These are phyloP conservation scores for Kluyveromyces sp. DNA, from an alignment of 1,139 yeast species.

Conservation along the genomic window DNA sequence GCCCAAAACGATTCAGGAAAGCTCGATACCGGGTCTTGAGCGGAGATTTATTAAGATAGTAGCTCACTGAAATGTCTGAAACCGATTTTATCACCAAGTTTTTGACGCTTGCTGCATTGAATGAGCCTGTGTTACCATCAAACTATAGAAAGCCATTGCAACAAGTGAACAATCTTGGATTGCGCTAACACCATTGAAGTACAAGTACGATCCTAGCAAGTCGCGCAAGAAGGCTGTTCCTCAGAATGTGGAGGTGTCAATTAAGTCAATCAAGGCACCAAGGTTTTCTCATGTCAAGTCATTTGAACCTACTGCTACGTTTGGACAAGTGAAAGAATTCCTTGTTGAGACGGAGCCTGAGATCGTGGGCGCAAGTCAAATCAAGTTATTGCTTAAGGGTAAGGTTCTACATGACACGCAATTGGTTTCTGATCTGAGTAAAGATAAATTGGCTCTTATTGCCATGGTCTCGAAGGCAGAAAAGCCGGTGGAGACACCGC, in stretches of 20 bases:
- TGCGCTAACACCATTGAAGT: constrained; percentile 31
- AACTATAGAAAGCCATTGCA: constrained; percentile 25
- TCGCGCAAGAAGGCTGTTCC: constrained; percentile 8
- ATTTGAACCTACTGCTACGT: constrained; percentile 27
- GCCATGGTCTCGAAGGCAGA: constrained; percentile 32
- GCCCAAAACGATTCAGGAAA: too few relatives aligned
- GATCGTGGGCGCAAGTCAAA: constrained; percentile 25
- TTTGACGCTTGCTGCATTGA: constrained; percentile 26
- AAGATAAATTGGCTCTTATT: constrained; percentile 24
- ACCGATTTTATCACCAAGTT: constrained; percentile 27
- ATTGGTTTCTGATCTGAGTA: constrained; percentile 22
- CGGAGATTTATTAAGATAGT: not conserved
- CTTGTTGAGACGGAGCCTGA: constrained; percentile 24
- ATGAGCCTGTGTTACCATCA: constrained; percentile 20
- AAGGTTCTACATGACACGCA: constrained; percentile 41
- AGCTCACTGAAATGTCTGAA: constrained; percentile 12
- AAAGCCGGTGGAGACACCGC: constrained; percentile 7
- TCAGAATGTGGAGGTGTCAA: constrained; percentile 19
- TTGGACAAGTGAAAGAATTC: constrained; percentile 34
- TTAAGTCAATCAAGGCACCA: constrained; percentile 42
- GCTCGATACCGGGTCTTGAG: not conserved
- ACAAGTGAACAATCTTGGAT: constrained; percentile 27
- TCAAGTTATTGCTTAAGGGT: constrained; percentile 40
- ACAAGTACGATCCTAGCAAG: constrained; percentile 20
- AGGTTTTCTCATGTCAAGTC: constrained; percentile 31